Evolutionary conservation across 1,139 yeast genomes (phyloP).

Genomic region (Dujonia santamariae): DNA sequence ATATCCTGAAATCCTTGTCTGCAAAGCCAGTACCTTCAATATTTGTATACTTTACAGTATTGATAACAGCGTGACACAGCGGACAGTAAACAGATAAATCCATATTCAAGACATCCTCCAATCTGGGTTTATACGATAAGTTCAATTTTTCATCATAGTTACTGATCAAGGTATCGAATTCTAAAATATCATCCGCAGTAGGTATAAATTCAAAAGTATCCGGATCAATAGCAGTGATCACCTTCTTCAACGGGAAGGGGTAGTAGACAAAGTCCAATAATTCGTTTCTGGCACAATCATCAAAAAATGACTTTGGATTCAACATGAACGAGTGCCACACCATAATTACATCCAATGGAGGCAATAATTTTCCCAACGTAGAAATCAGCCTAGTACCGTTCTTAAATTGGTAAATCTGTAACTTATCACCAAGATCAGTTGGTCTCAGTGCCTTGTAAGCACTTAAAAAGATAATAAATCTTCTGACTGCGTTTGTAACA

Average conservation of each 20-base stretch:
- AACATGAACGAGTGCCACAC: slow-evolving; percentile 38
- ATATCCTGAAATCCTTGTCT: slow-evolving; percentile 12
- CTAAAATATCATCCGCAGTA: background rate
- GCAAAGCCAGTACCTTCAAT: slow-evolving; percentile 20
- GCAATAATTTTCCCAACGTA: slow-evolving; percentile 14
- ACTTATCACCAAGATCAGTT: background rate
- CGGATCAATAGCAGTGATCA: slow-evolving; percentile 17
- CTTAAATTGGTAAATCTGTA: slow-evolving; percentile 2
- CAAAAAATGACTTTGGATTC: slow-evolving; percentile 24
- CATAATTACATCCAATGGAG: slow-evolving; percentile 37
- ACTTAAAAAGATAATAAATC: slow-evolving; percentile 27
- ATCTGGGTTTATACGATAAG: background rate
- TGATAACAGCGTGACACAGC: slow-evolving; percentile 13
- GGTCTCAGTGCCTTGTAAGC: slow-evolving; percentile 13
- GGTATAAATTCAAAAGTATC: slow-evolving; percentile 17
- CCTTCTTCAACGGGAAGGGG: slow-evolving; percentile 20
- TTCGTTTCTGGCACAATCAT: slow-evolving; percentile 19
- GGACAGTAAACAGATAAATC: slow-evolving; percentile 15
- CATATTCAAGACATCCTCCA: slow-evolving; percentile 2
- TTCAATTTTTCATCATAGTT: background rate
- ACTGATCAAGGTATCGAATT: background rate
- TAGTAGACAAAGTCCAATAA: slow-evolving; percentile 15
- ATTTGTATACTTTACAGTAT: slow-evolving; percentile 15
- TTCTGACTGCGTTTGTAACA: slow-evolving; percentile 25
- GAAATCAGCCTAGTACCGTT: background rate